Base-by-base conservation (phyloP, 202 grass and related monocot genomes). In the Panicum hallii region DNA sequence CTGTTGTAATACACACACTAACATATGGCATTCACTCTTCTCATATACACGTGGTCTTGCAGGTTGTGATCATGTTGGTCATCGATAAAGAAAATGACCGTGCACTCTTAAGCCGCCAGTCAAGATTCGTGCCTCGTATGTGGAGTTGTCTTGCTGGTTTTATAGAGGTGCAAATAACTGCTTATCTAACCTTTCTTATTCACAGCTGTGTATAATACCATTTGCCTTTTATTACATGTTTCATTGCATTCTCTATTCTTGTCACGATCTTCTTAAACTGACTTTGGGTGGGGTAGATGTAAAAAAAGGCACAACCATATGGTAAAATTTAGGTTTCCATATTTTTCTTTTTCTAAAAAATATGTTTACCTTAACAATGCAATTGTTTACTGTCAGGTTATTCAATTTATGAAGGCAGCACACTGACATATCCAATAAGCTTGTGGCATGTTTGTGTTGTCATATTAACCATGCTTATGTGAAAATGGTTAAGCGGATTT, bases 111-210 rank as follows among this genome's bases (percentile, higher is more conserved):
- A 94, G 97, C 63, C 91, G 82, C 0, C 93, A 99, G 63, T 96
- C 93, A 70, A 94, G 91, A 88, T 99, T 94, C 14, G 90, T 92
- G 34, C 91, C 91, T 41, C 93, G 97, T 44, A 99, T 99, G 93
- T 99, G 93, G 97, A 99, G 93, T 72, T 99, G 97, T 79, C 93
- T 99, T 91, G 90, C 97, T 80, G 97, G 97, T 62, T 99, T 99
- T 70, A 90, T 99, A 78, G 97, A 99, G 93, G 97, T 96, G 70
- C 14, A 19, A 58, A 57, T 63, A 48, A 55, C 15, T 41, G 14
- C 44, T 34, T 50, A 16, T 46, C 30, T 28, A 62, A 10, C 46
- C 46, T 66, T 47, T 70, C 70, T 46, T 63, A 40, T 54, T 41
- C 6, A 46, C n/a, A 46, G 16, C 4, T 63, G 5, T 11, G 32